phyloP scores from a whole-genome alignment of 306 rosid species.

The Lupinus albus region DNA sequence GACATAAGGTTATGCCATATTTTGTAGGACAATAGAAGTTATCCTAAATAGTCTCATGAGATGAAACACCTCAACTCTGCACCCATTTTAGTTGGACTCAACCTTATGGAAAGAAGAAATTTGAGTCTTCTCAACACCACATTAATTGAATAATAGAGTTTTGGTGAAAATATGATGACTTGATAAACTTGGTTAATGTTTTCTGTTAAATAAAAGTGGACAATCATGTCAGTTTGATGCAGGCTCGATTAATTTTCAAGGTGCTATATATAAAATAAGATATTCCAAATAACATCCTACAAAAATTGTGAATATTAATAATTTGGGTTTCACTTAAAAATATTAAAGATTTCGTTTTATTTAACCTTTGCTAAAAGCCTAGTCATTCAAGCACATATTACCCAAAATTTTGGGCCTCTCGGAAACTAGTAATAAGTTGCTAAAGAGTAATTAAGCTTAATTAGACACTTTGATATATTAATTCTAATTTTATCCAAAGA shows the following conservation, averaged over 20 bases:
- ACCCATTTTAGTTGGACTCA: too few relatives aligned
- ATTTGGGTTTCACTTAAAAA: too few relatives aligned
- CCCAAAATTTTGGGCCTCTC: slow-evolving; percentile 11
- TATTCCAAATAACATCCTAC: not conserved
- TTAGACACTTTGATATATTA: not conserved
- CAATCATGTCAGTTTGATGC: not conserved
- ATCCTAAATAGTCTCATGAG: too few relatives aligned
- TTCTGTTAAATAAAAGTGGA: not conserved
- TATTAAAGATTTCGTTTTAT: not conserved
- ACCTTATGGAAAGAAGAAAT: too few relatives aligned
- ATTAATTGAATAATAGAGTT: too few relatives aligned
- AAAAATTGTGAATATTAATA: not conserved
- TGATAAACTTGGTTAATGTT: not conserved
- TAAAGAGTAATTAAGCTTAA: slow-evolving; percentile 8
- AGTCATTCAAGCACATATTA: not conserved
- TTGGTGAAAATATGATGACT: not conserved
- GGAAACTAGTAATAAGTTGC: not conserved
- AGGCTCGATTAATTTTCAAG: not conserved
- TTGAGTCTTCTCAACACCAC: too few relatives aligned
- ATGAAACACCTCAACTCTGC: too few relatives aligned
- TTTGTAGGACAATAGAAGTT: too few relatives aligned
- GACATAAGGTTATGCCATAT: too few relatives aligned
- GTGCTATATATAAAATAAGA: too few relatives aligned
- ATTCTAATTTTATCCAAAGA: slow-evolving; percentile 14
- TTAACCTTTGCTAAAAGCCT: not conserved